Base-by-base conservation (phyloP, 805 yeast species). In the Pichia insulana region DNA sequence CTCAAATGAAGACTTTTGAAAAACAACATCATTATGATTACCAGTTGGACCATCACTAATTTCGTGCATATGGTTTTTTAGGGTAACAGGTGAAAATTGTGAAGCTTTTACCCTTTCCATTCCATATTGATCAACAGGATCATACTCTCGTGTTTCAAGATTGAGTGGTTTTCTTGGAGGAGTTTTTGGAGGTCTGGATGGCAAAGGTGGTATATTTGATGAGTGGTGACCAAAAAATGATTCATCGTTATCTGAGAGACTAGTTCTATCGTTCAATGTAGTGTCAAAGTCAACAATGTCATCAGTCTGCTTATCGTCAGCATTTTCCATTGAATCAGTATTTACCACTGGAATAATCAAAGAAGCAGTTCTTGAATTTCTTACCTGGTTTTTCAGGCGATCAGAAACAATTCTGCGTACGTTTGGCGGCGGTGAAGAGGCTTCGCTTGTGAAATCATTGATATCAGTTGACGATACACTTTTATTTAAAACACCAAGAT, bases 41-140 rank as follows among this genome's bases (percentile, higher is more conserved):
- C n/a, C n/a, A n/a, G n/a, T n/a, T n/a, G n/a, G n/a, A n/a, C n/a
- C 30, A 18, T 28, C 25, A 7, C 15, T 38, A 31, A 7, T 10
- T 30, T 30, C 44, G 15, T 28, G 31, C 5, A 11, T 39, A 2
- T 6, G n/a, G 4, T 18, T 32, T 19, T 18, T 26, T 6, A 41
- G 26, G 1, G 48, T 39, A 18, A 36, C 42, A 11, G 43, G 41
- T 3, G 48, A 44, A 30, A 45, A 45, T 7, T 39, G 13, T 18
- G 37, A 17, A 6, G 42, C 44, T 4, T 39, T 27, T 5, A 42
- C 17, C 20, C 50, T 20, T 11, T 47, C 47, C 42, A 45, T 28
- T n/a, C 50, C 50, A 22, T 40, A 47, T 15, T 15, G 28, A 16
- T 39, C 39, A 15, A 46, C 34, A 0, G 40, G 40, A 9, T 35